A percentile compares a stretch with the other conserved stretches of the same genome.
Conservation (phyloP, 805 yeast species). For the Candida nonsorbophila region DNA sequence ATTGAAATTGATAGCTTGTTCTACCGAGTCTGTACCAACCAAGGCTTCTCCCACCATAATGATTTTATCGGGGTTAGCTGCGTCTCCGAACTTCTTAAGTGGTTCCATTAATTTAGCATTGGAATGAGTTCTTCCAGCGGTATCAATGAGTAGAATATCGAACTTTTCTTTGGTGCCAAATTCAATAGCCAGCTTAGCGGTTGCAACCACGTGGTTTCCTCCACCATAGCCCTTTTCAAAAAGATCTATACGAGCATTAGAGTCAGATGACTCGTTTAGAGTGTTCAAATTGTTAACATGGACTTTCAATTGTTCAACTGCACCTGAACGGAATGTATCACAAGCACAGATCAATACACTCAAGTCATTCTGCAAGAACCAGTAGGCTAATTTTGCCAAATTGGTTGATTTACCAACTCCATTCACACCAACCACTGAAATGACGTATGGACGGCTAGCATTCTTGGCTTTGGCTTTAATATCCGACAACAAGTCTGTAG, state of each 20-base stretch:
- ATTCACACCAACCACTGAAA: constrained; percentile 95
- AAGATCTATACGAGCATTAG: constrained; percentile 55
- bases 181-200: constrained; percentile 86
- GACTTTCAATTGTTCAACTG: constrained; percentile 94
- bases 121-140: constrained; percentile 96
- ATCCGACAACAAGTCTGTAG: constrained; percentile 80
- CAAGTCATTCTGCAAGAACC: constrained; percentile 88
- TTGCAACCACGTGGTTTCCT: constrained; percentile 87
- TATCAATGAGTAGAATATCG: constrained; percentile 89
- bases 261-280: constrained; percentile 48
- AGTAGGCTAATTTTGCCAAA: constrained; percentile 87
- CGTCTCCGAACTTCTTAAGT: constrained; percentile 87
- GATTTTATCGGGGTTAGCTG: constrained; percentile 92
- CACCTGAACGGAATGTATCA: constrained; percentile 97
- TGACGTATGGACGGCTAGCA: constrained; percentile 68
- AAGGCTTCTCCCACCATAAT: constrained; percentile 98
- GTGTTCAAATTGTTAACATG: constrained; percentile 82
- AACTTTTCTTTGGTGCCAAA: constrained; percentile 64
- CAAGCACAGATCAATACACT: constrained; percentile 91
- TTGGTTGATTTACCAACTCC: constrained; percentile 98
- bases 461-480: constrained; percentile 45
- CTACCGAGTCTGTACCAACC: constrained; percentile 95
- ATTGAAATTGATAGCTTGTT: constrained; percentile 90
- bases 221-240: constrained; percentile 97
- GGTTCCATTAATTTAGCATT: constrained; percentile 96